Evolutionary conservation across 2,329 filamentous ascomycete species (phyloP), one percentile per base, ranked within the genome.

Genomic region (Bisporella sp.): DNA sequence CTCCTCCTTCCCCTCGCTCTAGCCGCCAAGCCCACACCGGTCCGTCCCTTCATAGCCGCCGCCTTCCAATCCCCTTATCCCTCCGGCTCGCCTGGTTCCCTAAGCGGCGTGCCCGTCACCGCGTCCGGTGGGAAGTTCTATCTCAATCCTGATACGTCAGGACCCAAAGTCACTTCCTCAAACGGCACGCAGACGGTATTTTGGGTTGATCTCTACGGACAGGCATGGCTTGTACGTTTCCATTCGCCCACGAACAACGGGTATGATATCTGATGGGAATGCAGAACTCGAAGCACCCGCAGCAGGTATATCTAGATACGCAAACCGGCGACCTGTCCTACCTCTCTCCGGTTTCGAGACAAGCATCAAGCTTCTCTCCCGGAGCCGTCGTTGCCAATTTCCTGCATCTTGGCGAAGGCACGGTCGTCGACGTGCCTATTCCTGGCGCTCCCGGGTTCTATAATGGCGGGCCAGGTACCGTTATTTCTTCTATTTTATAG

Each of bases 41-140:
- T 47, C 1, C 21, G 39, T 21, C 47, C 44, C 35, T 53, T 53
- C 44, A 53, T 47, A 12, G 41, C 48, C 29, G 47, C 51, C 8
- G 51, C 51, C 21, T 53, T 53, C 32, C 44, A 43, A 21, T 53
- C 47, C 7, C 51, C 51, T 8, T 53, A 44, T 13, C 47, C 44
- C 8, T 35, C 47, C 6, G 46, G 46, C 12, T 41, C 50, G 6
- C 8, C 49, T 8, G 35, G 40, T 6, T 37, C 40, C 6, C 39
- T 53, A 4, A 41, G 32, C n/a, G 51, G 51, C 9, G 32, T 47
- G n/a, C 11, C 31, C 3, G n/a, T 53, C 8, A 21, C 44, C 4
- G 47, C 47, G 9, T 37, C 31, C 9, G 51, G 39, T 5, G 47
- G 47, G 6, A 32, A 12, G 4, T 53, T 53, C 39, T 53, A 41